Percentiles rank a stretch among this genome's conserved stretches.
Conservation (phyloP, 2,329 filamentous ascomycete genomes). For the Juglanconis oblonga region DNA sequence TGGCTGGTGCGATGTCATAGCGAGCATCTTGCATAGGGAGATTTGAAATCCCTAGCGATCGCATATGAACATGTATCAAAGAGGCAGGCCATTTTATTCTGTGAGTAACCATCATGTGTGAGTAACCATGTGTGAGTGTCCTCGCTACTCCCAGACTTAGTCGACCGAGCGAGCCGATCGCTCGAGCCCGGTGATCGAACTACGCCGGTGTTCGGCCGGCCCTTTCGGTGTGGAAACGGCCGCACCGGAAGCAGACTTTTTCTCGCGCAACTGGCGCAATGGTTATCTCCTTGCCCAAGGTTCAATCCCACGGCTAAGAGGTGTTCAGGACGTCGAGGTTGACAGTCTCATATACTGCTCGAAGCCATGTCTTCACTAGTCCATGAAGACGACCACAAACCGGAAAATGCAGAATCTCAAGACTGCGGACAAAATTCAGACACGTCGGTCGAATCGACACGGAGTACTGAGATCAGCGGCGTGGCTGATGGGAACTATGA, state of each 20-base stretch:
- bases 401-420: too few relatives aligned
- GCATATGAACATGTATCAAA: not conserved
- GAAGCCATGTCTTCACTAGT: not conserved
- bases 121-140: not conserved
- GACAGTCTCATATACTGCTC: not conserved
- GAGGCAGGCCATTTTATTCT: slow-evolving; percentile 5
- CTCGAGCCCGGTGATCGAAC: not conserved
- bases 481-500: not conserved
- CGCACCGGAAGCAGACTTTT: not conserved
- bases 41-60: not conserved
- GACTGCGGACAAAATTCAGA: too few relatives aligned
- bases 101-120: not conserved
- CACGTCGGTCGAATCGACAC: too few relatives aligned
- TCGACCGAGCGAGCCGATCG: not conserved
- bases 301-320: too few relatives aligned
- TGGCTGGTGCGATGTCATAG: not conserved
- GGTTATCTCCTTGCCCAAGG: too few relatives aligned
- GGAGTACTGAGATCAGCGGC: too few relatives aligned
- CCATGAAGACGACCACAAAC: not conserved
- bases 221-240: not conserved
- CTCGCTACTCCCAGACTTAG: not conserved
- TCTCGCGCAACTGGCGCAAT: not conserved
- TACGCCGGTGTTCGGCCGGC: not conserved
- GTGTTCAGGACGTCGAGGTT: too few relatives aligned
- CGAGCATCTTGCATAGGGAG: slow-evolving; percentile 11